A percentile compares a stretch with the other conserved stretches of the same genome.
Conservation (phyloP, 2,329 filamentous ascomycete species). For the Diaporthe velutina region DNA sequence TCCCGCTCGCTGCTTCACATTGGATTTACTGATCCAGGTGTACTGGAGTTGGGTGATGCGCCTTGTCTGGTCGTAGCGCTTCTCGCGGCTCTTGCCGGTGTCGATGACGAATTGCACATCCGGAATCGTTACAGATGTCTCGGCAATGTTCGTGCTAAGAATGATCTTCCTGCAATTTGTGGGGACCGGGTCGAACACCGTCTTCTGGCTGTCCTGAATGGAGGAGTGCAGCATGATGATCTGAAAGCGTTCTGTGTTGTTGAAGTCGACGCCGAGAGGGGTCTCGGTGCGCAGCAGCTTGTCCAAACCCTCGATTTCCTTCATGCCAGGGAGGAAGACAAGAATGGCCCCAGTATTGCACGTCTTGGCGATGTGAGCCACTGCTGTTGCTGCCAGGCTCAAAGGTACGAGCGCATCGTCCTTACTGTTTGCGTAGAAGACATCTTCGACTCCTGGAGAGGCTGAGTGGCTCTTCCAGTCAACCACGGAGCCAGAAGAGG, state of each 20-base stretch:
- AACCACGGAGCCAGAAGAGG: background rate
- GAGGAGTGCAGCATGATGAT: constrained; percentile 61
- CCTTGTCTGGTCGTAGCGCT: constrained; percentile 54
- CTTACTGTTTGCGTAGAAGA: background rate
- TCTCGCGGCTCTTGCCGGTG: constrained; percentile 53
- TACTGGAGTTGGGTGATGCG: constrained; percentile 54
- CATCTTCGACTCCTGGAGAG: background rate
- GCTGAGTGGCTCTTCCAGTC: constrained; percentile 19
- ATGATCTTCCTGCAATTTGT: constrained; percentile 60
- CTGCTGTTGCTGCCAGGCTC: constrained; percentile 56
- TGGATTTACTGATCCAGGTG: constrained; percentile 62
- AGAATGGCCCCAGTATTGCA: constrained; percentile 59
- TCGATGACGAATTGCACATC: constrained; percentile 65
- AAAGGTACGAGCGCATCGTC: constrained; percentile 49
- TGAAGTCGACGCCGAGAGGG: constrained; percentile 55
- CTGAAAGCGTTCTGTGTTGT: constrained; percentile 53
- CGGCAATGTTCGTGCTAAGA: constrained; percentile 63
- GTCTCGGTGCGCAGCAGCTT: constrained; percentile 51
- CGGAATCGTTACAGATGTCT: constrained; percentile 64
- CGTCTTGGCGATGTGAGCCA: constrained; percentile 59
- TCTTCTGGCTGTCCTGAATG: constrained; percentile 55
- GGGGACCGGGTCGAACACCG: constrained; percentile 54
- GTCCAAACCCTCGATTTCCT: constrained; percentile 43
- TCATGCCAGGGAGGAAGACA: constrained; percentile 59
- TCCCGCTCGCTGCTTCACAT: constrained; percentile 61